Evolutionary conservation across 2,329 filamentous ascomycete genomes (phyloP).

Genomic region (Biscogniauxia sp.): DNA sequence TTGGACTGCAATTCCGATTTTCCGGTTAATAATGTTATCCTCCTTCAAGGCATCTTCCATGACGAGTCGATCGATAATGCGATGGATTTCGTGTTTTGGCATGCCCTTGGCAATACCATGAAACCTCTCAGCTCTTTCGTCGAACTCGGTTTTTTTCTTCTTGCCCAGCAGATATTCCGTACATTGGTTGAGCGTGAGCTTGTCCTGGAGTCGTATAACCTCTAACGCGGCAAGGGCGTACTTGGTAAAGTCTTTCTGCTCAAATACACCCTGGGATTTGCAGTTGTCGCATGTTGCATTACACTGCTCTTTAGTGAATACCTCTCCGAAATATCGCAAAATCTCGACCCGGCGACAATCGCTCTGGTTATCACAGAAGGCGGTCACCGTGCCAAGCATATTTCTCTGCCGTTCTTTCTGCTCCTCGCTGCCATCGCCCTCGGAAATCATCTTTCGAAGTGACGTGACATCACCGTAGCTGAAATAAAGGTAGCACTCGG

Average conservation of each 20-base stretch:
- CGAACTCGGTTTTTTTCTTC: constrained; percentile 52
- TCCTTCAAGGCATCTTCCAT: constrained; percentile 73
- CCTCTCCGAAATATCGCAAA: constrained; percentile 90
- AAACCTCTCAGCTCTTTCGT: constrained; percentile 52
- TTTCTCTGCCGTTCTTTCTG: constrained; percentile 81
- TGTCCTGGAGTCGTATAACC: constrained; percentile 60
- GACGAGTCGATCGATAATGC: constrained; percentile 76
- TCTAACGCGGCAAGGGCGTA: constrained; percentile 69
- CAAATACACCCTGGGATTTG: constrained; percentile 66
- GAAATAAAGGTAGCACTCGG: constrained; percentile 89
- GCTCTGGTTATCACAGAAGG: constrained; percentile 84
- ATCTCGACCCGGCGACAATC: constrained; percentile 88
- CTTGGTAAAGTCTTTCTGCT: constrained; percentile 72
- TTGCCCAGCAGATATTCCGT: constrained; percentile 80
- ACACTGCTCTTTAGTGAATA: constrained; percentile 71
- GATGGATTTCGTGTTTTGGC: constrained; percentile 74
- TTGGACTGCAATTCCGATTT: constrained; percentile 65
- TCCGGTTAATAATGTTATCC: constrained; percentile 61
- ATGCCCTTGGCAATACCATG: constrained; percentile 69
- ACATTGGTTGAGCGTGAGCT: constrained; percentile 74
- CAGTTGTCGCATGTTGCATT: constrained; percentile 85
- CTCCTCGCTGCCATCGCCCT: constrained; percentile 71
- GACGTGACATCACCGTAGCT: constrained; percentile 72
- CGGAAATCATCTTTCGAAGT: constrained; percentile 76
- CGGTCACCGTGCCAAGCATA: constrained; percentile 82